phyloP scores from a whole-genome alignment of 2,329 filamentous ascomycete species.

The Phialophora chinensis region DNA sequence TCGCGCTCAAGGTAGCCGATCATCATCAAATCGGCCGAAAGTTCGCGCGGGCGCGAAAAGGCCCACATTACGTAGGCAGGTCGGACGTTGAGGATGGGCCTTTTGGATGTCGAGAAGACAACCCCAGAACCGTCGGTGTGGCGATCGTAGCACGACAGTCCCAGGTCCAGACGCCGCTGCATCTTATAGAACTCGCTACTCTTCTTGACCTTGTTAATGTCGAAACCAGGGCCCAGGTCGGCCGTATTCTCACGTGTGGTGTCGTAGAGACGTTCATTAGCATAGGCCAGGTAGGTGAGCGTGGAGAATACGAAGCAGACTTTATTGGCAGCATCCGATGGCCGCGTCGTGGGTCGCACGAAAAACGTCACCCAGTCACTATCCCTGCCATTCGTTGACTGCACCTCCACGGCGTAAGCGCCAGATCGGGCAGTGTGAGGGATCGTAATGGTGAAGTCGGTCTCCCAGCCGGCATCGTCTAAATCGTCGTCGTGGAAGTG shows the following conservation, averaged over 20 bases:
- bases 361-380: constrained; percentile 46
- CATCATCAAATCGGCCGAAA: constrained; percentile 47
- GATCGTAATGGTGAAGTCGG: constrained; percentile 43
- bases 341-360: constrained; percentile 41
- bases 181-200: constrained; percentile 1
- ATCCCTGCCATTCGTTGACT: constrained; percentile 20
- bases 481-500: constrained; percentile 51
- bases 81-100: constrained; percentile 49
- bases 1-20: constrained; percentile 46
- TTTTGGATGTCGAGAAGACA: constrained; percentile 43
- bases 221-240: no score
- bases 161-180: not conserved
- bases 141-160: constrained; percentile 47
- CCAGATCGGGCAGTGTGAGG: constrained; percentile 39
- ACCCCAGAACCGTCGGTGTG: constrained; percentile 48
- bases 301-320: constrained; percentile 46
- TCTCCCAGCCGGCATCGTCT: constrained; percentile 47
- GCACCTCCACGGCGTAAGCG: constrained; percentile 43
- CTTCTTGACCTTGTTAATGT: constrained; percentile 23
- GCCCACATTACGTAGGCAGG: constrained; percentile 48
- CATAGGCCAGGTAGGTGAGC: constrained; percentile 49
- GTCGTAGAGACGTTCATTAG: constrained; percentile 49
- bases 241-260: constrained; percentile 30
- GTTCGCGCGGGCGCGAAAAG: constrained; percentile 46
- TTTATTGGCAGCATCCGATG: constrained; percentile 8